phyloP scores from a whole-genome alignment of 2,329 filamentous ascomycete genomes.

The Xylariaceae sp. region DNA sequence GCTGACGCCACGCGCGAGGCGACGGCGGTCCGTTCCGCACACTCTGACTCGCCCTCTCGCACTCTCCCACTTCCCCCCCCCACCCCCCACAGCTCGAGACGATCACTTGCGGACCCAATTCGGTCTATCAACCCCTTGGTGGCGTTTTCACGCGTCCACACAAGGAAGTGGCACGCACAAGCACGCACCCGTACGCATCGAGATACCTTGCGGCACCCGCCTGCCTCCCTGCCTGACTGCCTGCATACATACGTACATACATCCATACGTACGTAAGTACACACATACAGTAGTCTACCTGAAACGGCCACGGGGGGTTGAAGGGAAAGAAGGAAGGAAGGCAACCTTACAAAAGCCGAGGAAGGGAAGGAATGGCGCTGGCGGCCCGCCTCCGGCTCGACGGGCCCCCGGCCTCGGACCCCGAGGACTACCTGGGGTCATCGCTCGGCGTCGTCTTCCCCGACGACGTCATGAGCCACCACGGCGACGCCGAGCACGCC shows the following conservation, averaged over 20 bases:
- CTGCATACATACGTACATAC: neutral
- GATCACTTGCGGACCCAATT: too few relatives aligned
- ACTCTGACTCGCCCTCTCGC: neutral
- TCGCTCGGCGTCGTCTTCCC: slow-evolving; percentile 67
- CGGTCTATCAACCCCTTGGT: too few relatives aligned
- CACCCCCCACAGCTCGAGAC: neutral
- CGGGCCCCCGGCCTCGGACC: slow-evolving; percentile 42
- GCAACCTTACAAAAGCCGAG: too few relatives aligned
- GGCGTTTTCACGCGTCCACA: too few relatives aligned
- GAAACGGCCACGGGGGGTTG: too few relatives aligned
- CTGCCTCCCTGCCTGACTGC: neutral
- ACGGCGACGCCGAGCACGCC: slow-evolving; percentile 62
- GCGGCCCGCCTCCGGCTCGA: slow-evolving; percentile 47
- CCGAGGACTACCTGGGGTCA: slow-evolving; percentile 63
- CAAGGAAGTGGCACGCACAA: too few relatives aligned
- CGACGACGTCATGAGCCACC: slow-evolving; percentile 67
- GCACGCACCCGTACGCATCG: neutral
- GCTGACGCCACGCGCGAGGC: neutral
- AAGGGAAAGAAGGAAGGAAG: slow-evolving; percentile 2
- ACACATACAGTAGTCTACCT: too few relatives aligned
- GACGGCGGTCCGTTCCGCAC: neutral
- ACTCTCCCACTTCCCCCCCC: too few relatives aligned
- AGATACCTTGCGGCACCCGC: neutral
- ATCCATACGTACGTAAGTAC: too few relatives aligned
- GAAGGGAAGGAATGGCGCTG: slow-evolving; percentile 46